Conservation (phyloP, 1,139 yeast genomes). For the Eremothecium coryli region DNA sequence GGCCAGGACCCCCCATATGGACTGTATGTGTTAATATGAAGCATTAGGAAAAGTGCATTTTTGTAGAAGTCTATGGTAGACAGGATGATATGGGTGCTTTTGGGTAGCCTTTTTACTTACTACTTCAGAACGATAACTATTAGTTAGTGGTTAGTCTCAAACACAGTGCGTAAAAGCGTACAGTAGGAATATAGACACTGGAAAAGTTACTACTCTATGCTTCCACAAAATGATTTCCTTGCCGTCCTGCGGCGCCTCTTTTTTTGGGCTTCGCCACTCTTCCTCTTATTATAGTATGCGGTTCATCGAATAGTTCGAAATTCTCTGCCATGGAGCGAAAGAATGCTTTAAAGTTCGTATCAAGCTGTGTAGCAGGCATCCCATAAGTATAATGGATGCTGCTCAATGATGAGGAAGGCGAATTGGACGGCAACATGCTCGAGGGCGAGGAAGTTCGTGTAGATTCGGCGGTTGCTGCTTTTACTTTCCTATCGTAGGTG, state of each 20-base stretch:
- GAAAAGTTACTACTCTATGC: too few species aligned
- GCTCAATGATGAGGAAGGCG: not conserved
- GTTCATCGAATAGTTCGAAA: constrained; percentile 22
- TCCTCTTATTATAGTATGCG: not conserved
- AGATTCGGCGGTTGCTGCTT: not conserved
- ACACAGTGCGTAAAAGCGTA: too few species aligned
- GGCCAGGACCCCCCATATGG: too few species aligned
- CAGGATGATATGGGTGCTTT: too few species aligned
- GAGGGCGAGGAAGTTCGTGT: constrained; percentile 5
- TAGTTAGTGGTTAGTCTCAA: too few species aligned
- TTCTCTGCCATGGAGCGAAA: constrained; percentile 24
- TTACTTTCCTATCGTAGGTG: constrained; percentile 15
- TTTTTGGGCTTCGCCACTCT: constrained; percentile 2
- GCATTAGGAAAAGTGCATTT: too few species aligned
- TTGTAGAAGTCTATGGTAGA: too few species aligned
- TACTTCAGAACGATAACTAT: too few species aligned
- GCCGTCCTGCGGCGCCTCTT: constrained; percentile 1
- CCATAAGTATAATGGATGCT: constrained; percentile 7
- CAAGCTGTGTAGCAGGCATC: constrained; percentile 13
- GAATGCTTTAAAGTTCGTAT: constrained; percentile 22
- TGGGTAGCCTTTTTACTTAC: too few species aligned
- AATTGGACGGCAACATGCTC: constrained; percentile 1
- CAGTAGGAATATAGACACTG: too few species aligned
- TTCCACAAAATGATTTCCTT: not conserved
- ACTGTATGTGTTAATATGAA: too few species aligned